Percentiles rank a stretch among this genome's conserved stretches.
Evolutionary conservation across 495 filamentous ascomycete species (phyloP).

Genomic region (Darksidea phi): DNA sequence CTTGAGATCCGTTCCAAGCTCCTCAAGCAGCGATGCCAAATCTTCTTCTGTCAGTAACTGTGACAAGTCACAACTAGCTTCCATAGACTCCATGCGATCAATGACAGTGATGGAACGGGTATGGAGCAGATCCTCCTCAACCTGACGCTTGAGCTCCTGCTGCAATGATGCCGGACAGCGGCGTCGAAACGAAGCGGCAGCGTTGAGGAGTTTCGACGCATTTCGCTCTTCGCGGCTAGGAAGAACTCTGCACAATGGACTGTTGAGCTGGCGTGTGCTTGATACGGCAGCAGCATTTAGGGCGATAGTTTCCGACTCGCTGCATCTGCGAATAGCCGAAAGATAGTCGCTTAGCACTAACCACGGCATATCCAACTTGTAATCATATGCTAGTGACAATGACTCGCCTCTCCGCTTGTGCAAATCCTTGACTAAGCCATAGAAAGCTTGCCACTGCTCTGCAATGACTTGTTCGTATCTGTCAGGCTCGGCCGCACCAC

Average conservation of each 20-base stretch:
- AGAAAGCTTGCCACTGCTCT: slow-evolving; percentile 86
- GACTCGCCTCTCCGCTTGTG: slow-evolving; percentile 80
- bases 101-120: slow-evolving; percentile 63
- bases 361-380: slow-evolving; percentile 71
- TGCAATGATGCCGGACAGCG: slow-evolving; percentile 24
- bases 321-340: slow-evolving; percentile 75
- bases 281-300: slow-evolving; percentile 50
- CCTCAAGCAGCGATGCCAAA: slow-evolving; percentile 47
- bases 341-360: slow-evolving; percentile 75
- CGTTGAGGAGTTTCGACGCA: slow-evolving; percentile 25
- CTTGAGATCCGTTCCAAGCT: slow-evolving; percentile 55
- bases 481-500: slow-evolving; percentile 67
- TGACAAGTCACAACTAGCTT: slow-evolving; percentile 67
- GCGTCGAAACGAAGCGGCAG: slow-evolving; percentile 25
- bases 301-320: slow-evolving; percentile 66
- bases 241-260: slow-evolving; percentile 15
- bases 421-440: slow-evolving; percentile 78
- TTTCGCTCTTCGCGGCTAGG: slow-evolving; percentile 2
- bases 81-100: slow-evolving; percentile 68
- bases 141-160: slow-evolving; percentile 8
- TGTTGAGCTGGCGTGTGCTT: background rate
- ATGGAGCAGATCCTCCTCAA: slow-evolving; percentile 62
- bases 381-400: slow-evolving; percentile 71
- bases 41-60: slow-evolving; percentile 74
- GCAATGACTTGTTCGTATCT: slow-evolving; percentile 68